Conservation (phyloP, 2,329 filamentous ascomycete genomes). For the Rhynchosporium graminicola region DNA sequence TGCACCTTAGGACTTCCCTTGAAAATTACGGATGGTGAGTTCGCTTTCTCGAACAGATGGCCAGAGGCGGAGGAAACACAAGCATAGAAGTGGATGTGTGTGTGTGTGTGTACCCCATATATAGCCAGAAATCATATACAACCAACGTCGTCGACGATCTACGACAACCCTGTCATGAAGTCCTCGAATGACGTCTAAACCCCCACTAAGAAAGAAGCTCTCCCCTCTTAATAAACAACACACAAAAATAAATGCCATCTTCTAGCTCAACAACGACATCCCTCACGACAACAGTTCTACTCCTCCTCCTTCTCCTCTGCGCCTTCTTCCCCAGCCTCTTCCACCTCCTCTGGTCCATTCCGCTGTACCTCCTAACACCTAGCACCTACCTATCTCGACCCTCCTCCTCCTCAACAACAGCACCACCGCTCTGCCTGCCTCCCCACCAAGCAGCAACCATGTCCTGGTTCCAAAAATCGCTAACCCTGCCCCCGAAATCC, state of each 20-base stretch:
- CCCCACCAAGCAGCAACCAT: slow-evolving; percentile 43
- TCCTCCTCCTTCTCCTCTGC: slow-evolving; percentile 52
- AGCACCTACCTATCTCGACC: slow-evolving; percentile 34
- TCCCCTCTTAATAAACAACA: slow-evolving; percentile 19
- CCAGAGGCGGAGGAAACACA: neutral
- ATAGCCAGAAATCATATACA: neutral
- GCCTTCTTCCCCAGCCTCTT: slow-evolving; percentile 56
- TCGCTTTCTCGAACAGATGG: too few species aligned
- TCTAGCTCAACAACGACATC: slow-evolving; percentile 26
- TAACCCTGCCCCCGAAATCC: slow-evolving; percentile 73
- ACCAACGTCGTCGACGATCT: neutral
- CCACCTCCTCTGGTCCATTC: slow-evolving; percentile 53
- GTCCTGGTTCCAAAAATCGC: slow-evolving; percentile 82
- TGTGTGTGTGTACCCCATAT: neutral
- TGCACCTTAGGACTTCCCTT: too few species aligned
- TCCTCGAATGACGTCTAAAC: slow-evolving; percentile 4
- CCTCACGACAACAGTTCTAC: slow-evolving; percentile 45
- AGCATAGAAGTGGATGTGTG: neutral
- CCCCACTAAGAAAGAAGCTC: slow-evolving; percentile 3
- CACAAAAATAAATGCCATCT: slow-evolving; percentile 29
- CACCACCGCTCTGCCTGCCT: slow-evolving; percentile 24
- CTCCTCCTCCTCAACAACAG: slow-evolving; percentile 19
- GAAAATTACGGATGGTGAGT: too few species aligned
- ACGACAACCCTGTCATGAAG: neutral
- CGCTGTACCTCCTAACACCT: slow-evolving; percentile 45